phyloP scores from a whole-genome alignment of 1,139 yeast species.

The Yamadazyma atmosphaerica region DNA sequence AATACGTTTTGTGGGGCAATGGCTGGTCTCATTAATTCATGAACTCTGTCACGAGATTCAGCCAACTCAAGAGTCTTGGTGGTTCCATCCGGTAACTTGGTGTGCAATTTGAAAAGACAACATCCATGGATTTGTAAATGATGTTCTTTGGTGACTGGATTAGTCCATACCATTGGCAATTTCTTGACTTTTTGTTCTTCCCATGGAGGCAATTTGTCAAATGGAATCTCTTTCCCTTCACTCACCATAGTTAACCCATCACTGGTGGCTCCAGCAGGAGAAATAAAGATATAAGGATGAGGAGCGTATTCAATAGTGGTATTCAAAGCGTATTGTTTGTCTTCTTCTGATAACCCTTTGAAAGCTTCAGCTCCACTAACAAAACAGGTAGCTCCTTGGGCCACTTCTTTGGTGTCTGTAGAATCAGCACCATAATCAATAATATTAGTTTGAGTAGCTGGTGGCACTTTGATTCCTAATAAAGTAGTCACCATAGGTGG shows the following conservation, averaged over 20 bases:
- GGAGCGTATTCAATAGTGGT: conserved; percentile 87
- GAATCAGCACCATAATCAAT: conserved; percentile 68
- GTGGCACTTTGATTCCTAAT: conserved; percentile 80
- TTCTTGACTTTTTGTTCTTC: conserved; percentile 71
- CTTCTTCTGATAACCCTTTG: conserved; percentile 62
- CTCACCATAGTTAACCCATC: conserved; percentile 85
- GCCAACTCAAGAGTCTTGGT: conserved; percentile 53
- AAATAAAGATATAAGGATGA: conserved; percentile 83
- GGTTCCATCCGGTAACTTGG: conserved; percentile 55
- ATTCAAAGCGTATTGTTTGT: conserved; percentile 68
- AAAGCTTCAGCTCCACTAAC: conserved; percentile 80
- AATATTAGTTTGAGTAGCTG: conserved; percentile 40
- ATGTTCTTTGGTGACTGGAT: conserved; percentile 80
- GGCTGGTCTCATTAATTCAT: conserved; percentile 81
- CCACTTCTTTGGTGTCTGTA: conserved; percentile 61
- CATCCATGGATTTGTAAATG: conserved; percentile 88
- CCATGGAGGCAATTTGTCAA: conserved; percentile 78
- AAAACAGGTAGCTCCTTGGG: conserved; percentile 87
- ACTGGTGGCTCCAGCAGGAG: conserved; percentile 76
- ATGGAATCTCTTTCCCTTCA: conserved; percentile 68
- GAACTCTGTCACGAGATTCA: conserved; percentile 70
- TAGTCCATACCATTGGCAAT: conserved; percentile 88
- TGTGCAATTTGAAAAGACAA: conserved; percentile 68
- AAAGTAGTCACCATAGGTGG: conserved; percentile 86
- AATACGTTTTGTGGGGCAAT: conserved; percentile 70